phyloP scores from a whole-genome alignment of 139 green algal species.

The Pleodorina starrii region DNA sequence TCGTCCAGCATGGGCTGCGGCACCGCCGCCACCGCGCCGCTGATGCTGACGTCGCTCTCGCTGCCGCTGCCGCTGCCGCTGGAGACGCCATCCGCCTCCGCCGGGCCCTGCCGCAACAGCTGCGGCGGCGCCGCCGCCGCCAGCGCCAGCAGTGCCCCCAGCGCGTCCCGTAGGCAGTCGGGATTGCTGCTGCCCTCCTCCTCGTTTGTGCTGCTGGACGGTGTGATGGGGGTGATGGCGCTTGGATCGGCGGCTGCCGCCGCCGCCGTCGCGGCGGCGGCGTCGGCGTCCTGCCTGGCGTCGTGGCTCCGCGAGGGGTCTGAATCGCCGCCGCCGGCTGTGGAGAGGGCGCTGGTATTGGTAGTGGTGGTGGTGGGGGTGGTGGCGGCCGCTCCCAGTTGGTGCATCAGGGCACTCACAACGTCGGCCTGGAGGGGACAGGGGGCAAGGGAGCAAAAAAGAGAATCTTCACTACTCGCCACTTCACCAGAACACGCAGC shows the following conservation, averaged over 20 bases:
- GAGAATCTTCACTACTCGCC: too few relatives aligned
- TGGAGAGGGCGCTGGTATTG: too few relatives aligned
- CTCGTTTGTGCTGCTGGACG: too few relatives aligned
- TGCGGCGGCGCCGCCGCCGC: background rate
- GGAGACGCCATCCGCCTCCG: background rate
- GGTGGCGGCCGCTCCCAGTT: background rate
- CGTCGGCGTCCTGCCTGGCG: background rate
- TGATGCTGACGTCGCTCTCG: background rate
- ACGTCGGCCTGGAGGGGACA: constrained; percentile 26
- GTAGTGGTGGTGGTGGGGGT: background rate
- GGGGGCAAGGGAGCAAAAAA: too few relatives aligned
- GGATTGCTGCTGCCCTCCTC: background rate
- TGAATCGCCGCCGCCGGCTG: too few relatives aligned
- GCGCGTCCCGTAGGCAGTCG: background rate
- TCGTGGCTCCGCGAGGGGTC: too few relatives aligned
- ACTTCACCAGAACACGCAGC: too few relatives aligned
- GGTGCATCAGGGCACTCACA: background rate
- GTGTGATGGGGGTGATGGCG: too few relatives aligned
- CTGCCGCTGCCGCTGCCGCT: background rate
- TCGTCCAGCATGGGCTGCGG: constrained; percentile 2
- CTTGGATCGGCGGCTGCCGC: too few relatives aligned
- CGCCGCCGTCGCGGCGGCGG: background rate
- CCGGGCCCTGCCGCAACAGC: background rate
- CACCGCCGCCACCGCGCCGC: background rate
- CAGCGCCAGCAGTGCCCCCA: background rate